Base-by-base conservation (phyloP, 495 filamentous ascomycete genomes). In the Usnea hakonensis region DNA sequence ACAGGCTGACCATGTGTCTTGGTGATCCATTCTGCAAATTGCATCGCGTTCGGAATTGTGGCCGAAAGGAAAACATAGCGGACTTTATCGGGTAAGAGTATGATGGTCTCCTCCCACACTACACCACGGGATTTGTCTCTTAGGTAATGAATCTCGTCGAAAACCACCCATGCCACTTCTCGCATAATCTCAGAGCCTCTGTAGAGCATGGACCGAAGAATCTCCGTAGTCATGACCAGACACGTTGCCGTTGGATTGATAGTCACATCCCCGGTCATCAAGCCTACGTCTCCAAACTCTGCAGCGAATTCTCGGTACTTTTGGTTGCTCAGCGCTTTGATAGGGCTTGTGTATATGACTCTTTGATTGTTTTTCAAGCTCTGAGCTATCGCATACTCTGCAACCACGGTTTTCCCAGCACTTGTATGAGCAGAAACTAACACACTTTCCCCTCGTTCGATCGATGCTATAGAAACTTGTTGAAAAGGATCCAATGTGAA, bases 61-160 rank as follows among this genome's bases (percentile, higher is more conserved):
- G 94, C 94, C 32, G 94, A 98, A 37, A 98, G 77, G 78, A 98
- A 98, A 37, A 97, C 94, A 67, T 97, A 98, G 74, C 90, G 88
- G 61, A 97, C 94, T 79, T 98, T 96, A 78, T 98, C 93, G 7
- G 94, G 94, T 13, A 98, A 78, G 30, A 98, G 78, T 70, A 98
- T 98, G 71, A 98, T 95, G 10, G 95, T 97, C 74, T 98, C 94
- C 72, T 98, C 94, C 94, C 94, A 98, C 13, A 98, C 94, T 13
- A 98, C 94, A 76, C 94, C 94, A 72, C 94, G 85, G 64, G 85
- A 82, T 80, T 91, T 90, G 76, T 98, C 94, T 67, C 94, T 83
- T 88, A 98, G 86, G 78, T 97, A 98, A 75, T 98, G 94, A 55
- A 98, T 95, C 74, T 98, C 94, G 72, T 98, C 94, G 67, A 98